Evolutionary conservation across 2,329 filamentous ascomycete species (phyloP).

Genomic region (Trichophyton simii): DNA sequence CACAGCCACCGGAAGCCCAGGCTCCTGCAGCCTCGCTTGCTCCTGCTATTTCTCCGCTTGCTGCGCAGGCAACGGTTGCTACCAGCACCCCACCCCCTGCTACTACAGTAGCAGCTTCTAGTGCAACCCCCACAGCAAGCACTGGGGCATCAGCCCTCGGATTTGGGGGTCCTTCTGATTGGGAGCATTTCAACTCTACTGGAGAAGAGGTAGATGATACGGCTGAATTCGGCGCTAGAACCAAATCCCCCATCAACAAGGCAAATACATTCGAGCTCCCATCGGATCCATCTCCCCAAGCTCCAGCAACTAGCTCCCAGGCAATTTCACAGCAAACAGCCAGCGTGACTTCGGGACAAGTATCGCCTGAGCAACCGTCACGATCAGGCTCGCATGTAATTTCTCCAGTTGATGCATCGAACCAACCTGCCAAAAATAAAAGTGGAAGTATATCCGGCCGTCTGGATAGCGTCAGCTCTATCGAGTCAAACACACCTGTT

Average conservation of each 20-base stretch:
- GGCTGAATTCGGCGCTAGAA: not conserved
- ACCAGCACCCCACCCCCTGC: constrained; percentile 4
- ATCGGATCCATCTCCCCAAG: not conserved
- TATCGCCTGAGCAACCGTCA: not conserved
- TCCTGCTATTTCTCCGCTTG: constrained; percentile 10
- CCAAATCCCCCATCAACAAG: not conserved
- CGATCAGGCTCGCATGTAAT: not conserved
- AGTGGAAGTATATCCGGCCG: constrained; percentile 13
- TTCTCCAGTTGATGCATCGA: not conserved
- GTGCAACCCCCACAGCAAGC: not conserved
- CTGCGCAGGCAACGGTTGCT: constrained; percentile 9
- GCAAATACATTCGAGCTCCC: not conserved
- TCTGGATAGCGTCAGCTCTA: constrained; percentile 22
- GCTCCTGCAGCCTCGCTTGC: constrained; percentile 16
- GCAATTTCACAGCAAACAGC: not conserved
- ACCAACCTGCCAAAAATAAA: not conserved
- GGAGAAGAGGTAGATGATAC: constrained; percentile 29
- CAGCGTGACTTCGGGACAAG: not conserved
- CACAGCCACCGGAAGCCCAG: constrained; percentile 12
- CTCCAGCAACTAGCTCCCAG: not conserved
- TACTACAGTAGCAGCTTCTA: constrained; percentile 1
- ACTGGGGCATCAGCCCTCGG: constrained; percentile 26
- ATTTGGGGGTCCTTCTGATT: constrained; percentile 34
- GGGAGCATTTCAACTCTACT: constrained; percentile 33
- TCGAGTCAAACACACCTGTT: constrained; percentile 17